phyloP scores from a whole-genome alignment of 1,284 basidiomycete genomes.

The Cutaneotrichosporon mucoides region DNA sequence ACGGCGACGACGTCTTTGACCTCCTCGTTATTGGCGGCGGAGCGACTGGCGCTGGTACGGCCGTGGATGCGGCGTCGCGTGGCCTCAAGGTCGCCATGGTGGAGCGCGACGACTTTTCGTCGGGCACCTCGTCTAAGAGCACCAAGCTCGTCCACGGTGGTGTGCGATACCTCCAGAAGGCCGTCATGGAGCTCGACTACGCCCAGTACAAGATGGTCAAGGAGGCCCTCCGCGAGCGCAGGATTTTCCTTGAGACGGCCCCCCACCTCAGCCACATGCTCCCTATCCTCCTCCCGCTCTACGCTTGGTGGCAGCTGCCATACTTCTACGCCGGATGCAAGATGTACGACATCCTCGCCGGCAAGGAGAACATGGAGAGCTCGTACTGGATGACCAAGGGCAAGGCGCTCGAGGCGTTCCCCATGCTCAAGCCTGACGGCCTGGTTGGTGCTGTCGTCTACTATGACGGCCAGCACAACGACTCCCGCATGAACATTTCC shows the following conservation, averaged over 20 bases:
- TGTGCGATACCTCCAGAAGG: constrained; percentile 95
- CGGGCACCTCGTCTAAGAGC: constrained; percentile 92
- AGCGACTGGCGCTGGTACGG: constrained; percentile 90
- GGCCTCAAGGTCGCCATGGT: constrained; percentile 91
- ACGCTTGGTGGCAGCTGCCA: constrained; percentile 90
- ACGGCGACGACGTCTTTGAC: constrained; percentile 65
- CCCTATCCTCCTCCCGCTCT: constrained; percentile 55
- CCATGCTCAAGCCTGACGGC: constrained; percentile 90
- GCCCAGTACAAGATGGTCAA: constrained; percentile 91
- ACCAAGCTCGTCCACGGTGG: constrained; percentile 98
- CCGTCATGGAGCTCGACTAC: constrained; percentile 92
- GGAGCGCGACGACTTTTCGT: constrained; percentile 87
- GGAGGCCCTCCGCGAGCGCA: constrained; percentile 89
- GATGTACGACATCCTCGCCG: constrained; percentile 92
- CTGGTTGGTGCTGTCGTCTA: constrained; percentile 93
- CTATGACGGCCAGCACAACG: constrained; percentile 98
- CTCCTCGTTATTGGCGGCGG: constrained; percentile 84
- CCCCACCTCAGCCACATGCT: constrained; percentile 89
- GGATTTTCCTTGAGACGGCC: constrained; percentile 90
- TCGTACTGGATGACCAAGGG: constrained; percentile 92
- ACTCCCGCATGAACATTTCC: constrained; percentile 96
- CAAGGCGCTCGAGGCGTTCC: constrained; percentile 69
- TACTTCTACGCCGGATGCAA: constrained; percentile 97
- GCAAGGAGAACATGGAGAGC: constrained; percentile 93
- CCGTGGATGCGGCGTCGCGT: constrained; percentile 86